Conservation (phyloP, 2,329 filamentous ascomycete species). For the Colletotrichum lini region DNA sequence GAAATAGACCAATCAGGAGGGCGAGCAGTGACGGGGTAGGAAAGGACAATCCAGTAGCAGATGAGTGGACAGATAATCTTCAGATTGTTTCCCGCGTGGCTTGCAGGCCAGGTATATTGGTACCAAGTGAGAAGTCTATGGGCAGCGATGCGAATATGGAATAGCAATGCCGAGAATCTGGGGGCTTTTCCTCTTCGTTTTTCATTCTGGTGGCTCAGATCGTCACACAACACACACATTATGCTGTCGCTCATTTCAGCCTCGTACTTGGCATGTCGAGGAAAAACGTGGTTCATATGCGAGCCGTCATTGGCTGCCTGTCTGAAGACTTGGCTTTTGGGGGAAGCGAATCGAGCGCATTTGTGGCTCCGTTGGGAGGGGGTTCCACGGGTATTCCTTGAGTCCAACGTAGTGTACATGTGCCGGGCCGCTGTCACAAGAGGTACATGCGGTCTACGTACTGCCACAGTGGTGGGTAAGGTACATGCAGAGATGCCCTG, state of each 20-base stretch:
- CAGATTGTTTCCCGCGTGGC: neutral
- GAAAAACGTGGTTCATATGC: slow-evolving; percentile 45
- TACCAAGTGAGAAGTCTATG: neutral
- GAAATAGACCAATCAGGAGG: too few species aligned
- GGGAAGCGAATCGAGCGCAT: slow-evolving; percentile 8
- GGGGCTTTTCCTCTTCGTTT: neutral
- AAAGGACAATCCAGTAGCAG: too few species aligned
- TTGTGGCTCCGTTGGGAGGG: neutral
- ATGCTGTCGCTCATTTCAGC: slow-evolving; percentile 42
- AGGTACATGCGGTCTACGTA: neutral
- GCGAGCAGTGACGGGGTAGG: neutral
- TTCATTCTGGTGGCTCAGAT: neutral
- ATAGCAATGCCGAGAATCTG: neutral
- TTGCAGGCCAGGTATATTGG: neutral
- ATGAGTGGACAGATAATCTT: too few species aligned
- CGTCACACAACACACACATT: neutral
- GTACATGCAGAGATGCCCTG: slow-evolving; percentile 7
- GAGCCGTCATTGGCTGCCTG: slow-evolving; percentile 43
- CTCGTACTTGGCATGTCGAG: slow-evolving; percentile 46
- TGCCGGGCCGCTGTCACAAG: slow-evolving; percentile 1
- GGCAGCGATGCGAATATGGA: neutral
- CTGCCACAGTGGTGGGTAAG: neutral
- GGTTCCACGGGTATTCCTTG: slow-evolving; percentile 35
- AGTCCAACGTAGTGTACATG: slow-evolving; percentile 23
- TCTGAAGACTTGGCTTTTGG: slow-evolving; percentile 40